Conservation (phyloP, 371 early-diverging fungal genomes). For the Zychaea mexicana region DNA sequence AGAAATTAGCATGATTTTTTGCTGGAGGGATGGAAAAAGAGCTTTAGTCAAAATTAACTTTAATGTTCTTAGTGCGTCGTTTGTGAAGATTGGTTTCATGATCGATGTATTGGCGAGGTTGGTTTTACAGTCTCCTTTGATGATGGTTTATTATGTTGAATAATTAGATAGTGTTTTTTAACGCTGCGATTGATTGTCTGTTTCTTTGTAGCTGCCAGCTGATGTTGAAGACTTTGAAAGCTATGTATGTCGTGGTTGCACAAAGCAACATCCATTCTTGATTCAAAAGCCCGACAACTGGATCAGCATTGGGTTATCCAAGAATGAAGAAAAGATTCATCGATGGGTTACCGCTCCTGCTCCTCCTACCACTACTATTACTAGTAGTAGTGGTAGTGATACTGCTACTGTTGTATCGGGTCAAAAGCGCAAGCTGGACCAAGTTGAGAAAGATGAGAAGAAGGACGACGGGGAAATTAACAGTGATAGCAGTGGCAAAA, state of each 20-base stretch:
- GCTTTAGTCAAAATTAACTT: no score
- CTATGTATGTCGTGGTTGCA: conserved; percentile 80
- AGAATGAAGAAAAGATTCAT: conserved; percentile 17
- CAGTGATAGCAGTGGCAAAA: background rate
- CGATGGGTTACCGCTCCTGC: conserved; percentile 32
- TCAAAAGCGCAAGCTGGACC: conserved; percentile 21
- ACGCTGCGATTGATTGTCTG: background rate
- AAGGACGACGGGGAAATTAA: background rate
- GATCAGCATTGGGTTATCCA: conserved; percentile 54
- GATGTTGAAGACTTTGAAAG: conserved; percentile 71
- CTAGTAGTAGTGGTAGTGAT: no score
- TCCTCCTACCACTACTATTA: background rate
- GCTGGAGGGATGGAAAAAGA: no score
- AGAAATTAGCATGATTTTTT: no score
- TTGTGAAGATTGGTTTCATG: conserved; percentile 91
- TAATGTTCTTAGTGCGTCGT: conserved; percentile 60
- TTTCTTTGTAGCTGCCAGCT: conserved; percentile 50
- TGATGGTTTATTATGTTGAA: background rate
- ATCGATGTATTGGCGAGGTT: conserved; percentile 76
- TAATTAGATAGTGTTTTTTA: background rate
- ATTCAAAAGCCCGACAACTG: conserved; percentile 45
- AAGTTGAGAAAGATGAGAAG: background rate
- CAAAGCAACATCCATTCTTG: conserved; percentile 61
- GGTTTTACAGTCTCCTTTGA: conserved; percentile 14
- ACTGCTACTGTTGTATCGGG: no score